These are phyloP conservation scores for Azolla pinnata DNA, from an alignment of 75 land plant genomes.

Conservation along the genomic window DNA sequence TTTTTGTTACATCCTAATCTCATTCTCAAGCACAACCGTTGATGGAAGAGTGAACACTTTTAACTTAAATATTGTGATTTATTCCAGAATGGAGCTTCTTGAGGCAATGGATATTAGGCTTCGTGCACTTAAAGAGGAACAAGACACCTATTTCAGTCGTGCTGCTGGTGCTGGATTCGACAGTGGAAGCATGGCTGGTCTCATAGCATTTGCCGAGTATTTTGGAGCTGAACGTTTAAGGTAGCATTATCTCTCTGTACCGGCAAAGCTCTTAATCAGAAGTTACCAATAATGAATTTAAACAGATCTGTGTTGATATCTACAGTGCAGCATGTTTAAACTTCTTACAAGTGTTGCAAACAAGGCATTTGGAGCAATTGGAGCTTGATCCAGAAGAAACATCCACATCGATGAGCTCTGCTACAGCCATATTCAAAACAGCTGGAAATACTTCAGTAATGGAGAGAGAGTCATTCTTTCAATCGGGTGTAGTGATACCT, in stretches of 20 bases:
- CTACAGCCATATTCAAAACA: not conserved
- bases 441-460: not conserved
- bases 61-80: too few species aligned
- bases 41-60: too few species aligned
- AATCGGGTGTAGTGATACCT: too few species aligned
- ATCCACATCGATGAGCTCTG: not conserved
- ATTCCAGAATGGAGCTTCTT: constrained; percentile 50
- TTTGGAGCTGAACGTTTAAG: constrained; percentile 38
- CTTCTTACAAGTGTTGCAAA: not conserved
- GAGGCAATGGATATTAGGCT: constrained; percentile 65
- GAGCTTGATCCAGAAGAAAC: not conserved
- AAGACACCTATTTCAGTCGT: constrained; percentile 25
- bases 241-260: too few species aligned
- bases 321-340: not conserved
- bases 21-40: too few species aligned
- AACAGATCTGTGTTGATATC: not conserved
- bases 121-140: constrained; percentile 35
- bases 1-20: too few species aligned
- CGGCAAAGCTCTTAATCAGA: too few species aligned
- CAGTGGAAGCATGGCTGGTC: constrained; percentile 21
- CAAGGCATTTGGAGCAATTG: not conserved
- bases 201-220: constrained; percentile 38
- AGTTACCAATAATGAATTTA: too few species aligned
- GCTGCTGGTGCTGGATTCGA: constrained; percentile 41
- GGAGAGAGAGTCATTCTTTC: not conserved